Evolutionary conservation across 352 stramenopile genomes (phyloP).

Genomic region (Thraustochytrium striatum): DNA sequence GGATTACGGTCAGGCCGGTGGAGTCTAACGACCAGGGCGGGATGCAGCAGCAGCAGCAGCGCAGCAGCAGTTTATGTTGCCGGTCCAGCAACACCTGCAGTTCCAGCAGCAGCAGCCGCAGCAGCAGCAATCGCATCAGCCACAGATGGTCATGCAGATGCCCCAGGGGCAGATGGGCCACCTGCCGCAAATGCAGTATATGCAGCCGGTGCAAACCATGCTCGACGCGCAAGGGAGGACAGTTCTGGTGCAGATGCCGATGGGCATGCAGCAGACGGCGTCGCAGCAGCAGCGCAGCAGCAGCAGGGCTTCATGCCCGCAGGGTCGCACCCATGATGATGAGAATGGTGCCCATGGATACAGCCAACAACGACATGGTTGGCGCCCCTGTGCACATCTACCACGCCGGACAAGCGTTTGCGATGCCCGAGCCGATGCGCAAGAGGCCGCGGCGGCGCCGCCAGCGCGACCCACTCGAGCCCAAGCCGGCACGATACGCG

Average conservation of each 20-base stretch:
- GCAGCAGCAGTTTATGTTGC: not conserved
- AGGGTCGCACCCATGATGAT: not conserved
- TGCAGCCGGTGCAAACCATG: not conserved
- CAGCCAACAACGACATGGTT: conserved; percentile 19
- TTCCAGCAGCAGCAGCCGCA: not conserved
- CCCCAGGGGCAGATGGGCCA: not conserved
- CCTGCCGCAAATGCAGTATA: not conserved
- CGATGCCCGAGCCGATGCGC: not conserved
- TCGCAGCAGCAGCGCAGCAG: not conserved
- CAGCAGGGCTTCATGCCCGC: conserved; percentile 8
- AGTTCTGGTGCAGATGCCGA: conserved; percentile 5
- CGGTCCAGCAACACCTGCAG: not conserved
- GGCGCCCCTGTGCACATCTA: conserved; percentile 21
- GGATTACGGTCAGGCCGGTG: not conserved
- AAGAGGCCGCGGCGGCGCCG: conserved; percentile 36
- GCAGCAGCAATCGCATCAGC: not conserved
- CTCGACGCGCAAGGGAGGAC: not conserved
- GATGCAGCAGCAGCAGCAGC: conserved; percentile 14
- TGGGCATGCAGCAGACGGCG: not conserved
- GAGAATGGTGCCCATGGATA: conserved; percentile 28
- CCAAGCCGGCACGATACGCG: conserved; percentile 42
- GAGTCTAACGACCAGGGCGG: not conserved
- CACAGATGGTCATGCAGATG: not conserved
- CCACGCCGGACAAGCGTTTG: conserved; percentile 9
- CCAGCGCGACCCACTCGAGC: conserved; percentile 25